Evolutionary conservation across 1,284 basidiomycete genomes (phyloP).

Genomic region (Heliocybe sulcata): DNA sequence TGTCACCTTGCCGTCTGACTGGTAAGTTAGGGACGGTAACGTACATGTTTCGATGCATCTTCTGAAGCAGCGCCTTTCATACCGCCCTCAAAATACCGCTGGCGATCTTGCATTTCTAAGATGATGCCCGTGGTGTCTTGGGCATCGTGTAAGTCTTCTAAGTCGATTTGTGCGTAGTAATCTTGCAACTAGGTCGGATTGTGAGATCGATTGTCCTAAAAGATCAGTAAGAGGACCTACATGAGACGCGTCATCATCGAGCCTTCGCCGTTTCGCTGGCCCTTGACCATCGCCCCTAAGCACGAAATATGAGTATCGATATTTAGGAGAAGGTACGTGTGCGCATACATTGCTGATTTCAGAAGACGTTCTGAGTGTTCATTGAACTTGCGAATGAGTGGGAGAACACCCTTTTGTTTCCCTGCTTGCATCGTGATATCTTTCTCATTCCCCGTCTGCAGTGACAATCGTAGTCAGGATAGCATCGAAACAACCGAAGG

Average conservation of each 20-base stretch:
- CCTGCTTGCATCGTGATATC: slow-evolving; percentile 98
- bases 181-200: slow-evolving; percentile 23
- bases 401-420: slow-evolving; percentile 78
- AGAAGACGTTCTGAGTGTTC: slow-evolving; percentile 91
- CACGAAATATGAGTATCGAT: background rate
- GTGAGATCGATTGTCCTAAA: background rate
- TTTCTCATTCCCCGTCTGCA: slow-evolving; percentile 75
- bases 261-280: slow-evolving; percentile 50
- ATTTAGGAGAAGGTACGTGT: slow-evolving; percentile 1
- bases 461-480: background rate
- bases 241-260: slow-evolving; percentile 28
- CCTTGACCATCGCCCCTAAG: slow-evolving; percentile 48
- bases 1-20: background rate
- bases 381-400: slow-evolving; percentile 95
- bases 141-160: slow-evolving; percentile 79
- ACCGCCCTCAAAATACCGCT: slow-evolving; percentile 69
- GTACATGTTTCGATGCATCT: slow-evolving; percentile 25
- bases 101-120: slow-evolving; percentile 78
- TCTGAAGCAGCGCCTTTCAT: slow-evolving; percentile 27
- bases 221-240: slow-evolving; percentile 12
- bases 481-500: background rate
- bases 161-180: slow-evolving; percentile 70
- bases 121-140: slow-evolving; percentile 61
- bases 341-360: slow-evolving; percentile 62
- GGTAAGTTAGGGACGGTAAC: slow-evolving; percentile 6